A percentile compares a stretch with the other conserved stretches of the same genome.
These are phyloP conservation scores for Apiospora saccharicola DNA, from an alignment of 2,329 filamentous ascomycete species.

Conservation along the genomic window DNA sequence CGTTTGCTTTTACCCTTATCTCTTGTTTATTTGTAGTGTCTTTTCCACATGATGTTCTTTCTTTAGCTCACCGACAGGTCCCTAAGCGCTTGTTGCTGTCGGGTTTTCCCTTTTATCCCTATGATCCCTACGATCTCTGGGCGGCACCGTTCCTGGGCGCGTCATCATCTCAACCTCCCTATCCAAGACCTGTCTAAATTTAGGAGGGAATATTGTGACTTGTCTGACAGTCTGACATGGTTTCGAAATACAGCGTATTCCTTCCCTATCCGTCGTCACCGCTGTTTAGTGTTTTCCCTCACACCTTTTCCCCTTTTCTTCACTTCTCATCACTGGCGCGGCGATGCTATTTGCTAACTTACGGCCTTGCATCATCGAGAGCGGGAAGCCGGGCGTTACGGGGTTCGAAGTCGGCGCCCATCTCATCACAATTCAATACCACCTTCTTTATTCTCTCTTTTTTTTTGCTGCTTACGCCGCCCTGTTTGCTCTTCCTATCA, in stretches of 20 bases:
- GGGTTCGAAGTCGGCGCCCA: conserved; percentile 3
- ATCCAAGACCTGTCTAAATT: background rate
- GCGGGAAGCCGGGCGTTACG: conserved; percentile 9
- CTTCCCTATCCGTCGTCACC: background rate
- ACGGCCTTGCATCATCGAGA: background rate
- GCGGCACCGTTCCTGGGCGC: conserved; percentile 5
- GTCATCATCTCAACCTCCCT: background rate
- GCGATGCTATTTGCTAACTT: background rate
- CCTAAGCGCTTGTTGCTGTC: conserved; percentile 14
- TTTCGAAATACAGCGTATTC: background rate
- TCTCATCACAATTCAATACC: background rate
- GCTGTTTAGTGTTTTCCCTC: conserved; percentile 4
- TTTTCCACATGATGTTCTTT: conserved; percentile 9
- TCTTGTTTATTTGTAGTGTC: conserved; percentile 3
- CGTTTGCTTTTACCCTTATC: background rate
- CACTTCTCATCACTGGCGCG: background rate
- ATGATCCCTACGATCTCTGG: background rate
- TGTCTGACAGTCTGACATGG: conserved; percentile 19
- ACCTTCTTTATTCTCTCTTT: background rate
- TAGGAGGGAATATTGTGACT: background rate
- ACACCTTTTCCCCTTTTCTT: background rate
- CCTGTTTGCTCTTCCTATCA: background rate
- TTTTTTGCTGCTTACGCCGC: background rate
- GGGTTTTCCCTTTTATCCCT: conserved; percentile 13
- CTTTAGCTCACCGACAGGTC: conserved; percentile 12